phyloP scores from a whole-genome alignment of 2,329 filamentous ascomycete genomes.

The Penicillium polonicum region DNA sequence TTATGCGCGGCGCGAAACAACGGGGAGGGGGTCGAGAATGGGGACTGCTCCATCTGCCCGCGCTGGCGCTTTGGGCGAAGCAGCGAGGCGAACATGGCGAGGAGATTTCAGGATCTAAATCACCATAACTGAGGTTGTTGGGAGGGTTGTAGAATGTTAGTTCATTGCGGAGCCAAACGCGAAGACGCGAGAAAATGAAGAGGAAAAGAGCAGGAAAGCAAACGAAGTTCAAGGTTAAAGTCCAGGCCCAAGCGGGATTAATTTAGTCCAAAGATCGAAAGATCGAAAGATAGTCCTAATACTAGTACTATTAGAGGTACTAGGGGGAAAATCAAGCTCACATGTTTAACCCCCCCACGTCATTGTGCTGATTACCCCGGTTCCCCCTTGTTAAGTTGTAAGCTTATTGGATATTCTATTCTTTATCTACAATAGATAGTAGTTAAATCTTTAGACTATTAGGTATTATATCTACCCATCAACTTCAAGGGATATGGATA shows the following conservation, averaged over 20 bases:
- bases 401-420: not conserved
- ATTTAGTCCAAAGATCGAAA: not conserved
- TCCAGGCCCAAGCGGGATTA: constrained; percentile 3
- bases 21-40: constrained; percentile 19
- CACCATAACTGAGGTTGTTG: constrained; percentile 8
- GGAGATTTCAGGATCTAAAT: constrained; percentile 7
- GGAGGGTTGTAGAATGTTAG: not conserved
- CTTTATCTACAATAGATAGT: too few species aligned
- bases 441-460: not conserved
- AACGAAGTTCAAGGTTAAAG: not conserved
- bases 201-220: not conserved
- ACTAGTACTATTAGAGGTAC: too few species aligned
- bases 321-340: not conserved
- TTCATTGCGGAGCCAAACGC: constrained; percentile 4
- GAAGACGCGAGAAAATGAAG: not conserved
- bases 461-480: not conserved
- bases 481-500: not conserved
- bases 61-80: constrained; percentile 23
- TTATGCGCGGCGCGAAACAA: constrained; percentile 16
- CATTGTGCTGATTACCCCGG: constrained; percentile 3
- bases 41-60: constrained; percentile 16
- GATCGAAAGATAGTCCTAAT: not conserved
- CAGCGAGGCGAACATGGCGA: constrained; percentile 24
- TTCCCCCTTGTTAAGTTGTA: not conserved
- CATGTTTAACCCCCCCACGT: not conserved